Evolutionary conservation across 352 stramenopile species (phyloP), one percentile per base, ranked within the genome.

Genomic region (Phytophthora vignae): DNA sequence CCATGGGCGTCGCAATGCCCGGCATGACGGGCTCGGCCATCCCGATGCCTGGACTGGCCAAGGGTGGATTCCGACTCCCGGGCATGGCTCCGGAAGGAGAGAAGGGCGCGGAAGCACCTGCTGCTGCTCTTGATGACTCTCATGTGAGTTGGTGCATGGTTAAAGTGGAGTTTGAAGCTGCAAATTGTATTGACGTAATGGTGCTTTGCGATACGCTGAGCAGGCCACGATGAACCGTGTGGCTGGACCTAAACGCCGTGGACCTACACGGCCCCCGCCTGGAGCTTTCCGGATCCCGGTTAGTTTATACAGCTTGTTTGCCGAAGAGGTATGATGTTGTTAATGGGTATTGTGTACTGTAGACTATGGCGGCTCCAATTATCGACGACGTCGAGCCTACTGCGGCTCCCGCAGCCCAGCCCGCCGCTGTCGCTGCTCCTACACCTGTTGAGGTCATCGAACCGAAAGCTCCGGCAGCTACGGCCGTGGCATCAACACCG

Each of bases 1-100:
- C 79, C 36, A 91, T 90, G 78, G 88, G 88, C 12, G 82, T 95
- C 9, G 73, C 85, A 3, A 93, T 96, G 84, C 90, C 90, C 2
- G 90, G 87, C 10, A 93, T 96, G 85, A 78, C 63, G 4, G 87
- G 87, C 0, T 87, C 85, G 4, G 90, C 86, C 7, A 89, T 96
- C 65, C 90, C 90, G 0, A 96, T 96, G 90, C 87, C 89, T 15
- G 90, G 90, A 9, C 68, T 96, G 12, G 82, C 87, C 11, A 93
- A 94, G 55, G 73, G 81, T 0, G 86, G 85, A 15, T 88, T 85
- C 14, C 71, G 87, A 50, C 76, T 95, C 31, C 89, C 89, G 31
- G 86, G 89, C 25, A 92, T 93, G 85, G 76, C 76, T 12, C 22
- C 65, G 9, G 68, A 80, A 22, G 76, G 74, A 2, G 53, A 65